Evolutionary conservation across 1,284 basidiomycete genomes (phyloP), one percentile per base, ranked within the genome.

Genomic region (Chiua sp.): DNA sequence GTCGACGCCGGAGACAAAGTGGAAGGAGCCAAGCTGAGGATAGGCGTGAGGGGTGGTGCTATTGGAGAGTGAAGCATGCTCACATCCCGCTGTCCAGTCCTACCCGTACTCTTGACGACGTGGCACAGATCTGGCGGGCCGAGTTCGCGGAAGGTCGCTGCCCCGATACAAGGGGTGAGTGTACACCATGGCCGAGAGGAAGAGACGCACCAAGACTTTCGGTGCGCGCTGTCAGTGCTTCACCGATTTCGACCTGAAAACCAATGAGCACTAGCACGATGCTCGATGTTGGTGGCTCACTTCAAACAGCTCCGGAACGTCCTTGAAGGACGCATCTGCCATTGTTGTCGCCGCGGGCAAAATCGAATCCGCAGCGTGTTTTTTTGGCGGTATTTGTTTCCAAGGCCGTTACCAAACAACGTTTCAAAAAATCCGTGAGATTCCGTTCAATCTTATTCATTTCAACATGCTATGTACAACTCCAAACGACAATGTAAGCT

Each of bases 41-140:
- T 13, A 39, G 6, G 51, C 18, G 35, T 42, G 39, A 42, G 39
- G 39, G 18, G 20, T 8, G 39, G n/a, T n/a, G 39, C n/a, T 10
- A 42, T 18, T 3, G 6, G 35, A 46, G 0, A 11, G 23, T 7
- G 10, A n/a, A 13, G n/a, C n/a, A 22, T 26, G 84, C 91, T 71
- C 65, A 96, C 93, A 76, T 98, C 95, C 73, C 92, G 91, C 67
- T 92, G 86, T 3, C 91, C 91, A 47, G 88, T 83, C 65, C 88
- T 86, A 20, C 94, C 94, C 0, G 91, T 92, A 50, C 87, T 94
- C 76, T 99, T 99, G 66, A 98, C 87, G 59, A 98, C 92, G 79
- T 99, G 96, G 69, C 94, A 97, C 42, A 99, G 79, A 76, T 99
- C 98, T 18, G 97, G 97, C 0, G 98, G 97, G 16, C 97, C 97